Conservation (phyloP, 345 rosid genomes). For the Stellera chamaejasme region DNA sequence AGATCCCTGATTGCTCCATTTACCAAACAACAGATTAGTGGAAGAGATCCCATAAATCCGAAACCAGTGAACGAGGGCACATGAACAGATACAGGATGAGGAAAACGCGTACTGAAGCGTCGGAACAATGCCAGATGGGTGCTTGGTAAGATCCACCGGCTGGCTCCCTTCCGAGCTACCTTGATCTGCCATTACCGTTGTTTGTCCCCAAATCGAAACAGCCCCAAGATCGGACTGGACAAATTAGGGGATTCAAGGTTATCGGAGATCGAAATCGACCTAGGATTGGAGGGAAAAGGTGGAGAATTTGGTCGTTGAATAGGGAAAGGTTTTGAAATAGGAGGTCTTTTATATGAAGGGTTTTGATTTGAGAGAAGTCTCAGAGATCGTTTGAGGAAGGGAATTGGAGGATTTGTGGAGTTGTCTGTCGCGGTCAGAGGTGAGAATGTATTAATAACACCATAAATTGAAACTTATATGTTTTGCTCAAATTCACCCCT, state of each 20-base stretch:
- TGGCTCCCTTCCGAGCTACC: conserved; percentile 78
- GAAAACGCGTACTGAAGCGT: conserved; percentile 79
- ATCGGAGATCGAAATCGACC: not conserved
- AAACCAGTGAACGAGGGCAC: too few relatives aligned
- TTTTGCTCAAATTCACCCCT: too few relatives aligned
- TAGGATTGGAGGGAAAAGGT: not conserved
- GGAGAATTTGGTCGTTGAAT: not conserved
- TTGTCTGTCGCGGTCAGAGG: not conserved
- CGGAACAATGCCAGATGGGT: conserved; percentile 96
- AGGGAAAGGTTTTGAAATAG: conserved; percentile 15
- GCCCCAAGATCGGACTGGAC: too few relatives aligned
- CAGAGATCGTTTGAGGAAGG: not conserved
- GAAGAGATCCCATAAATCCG: too few relatives aligned
- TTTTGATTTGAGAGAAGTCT: conserved; percentile 4
- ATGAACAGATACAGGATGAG: not conserved
- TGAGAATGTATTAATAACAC: too few relatives aligned
- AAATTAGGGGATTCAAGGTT: conserved; percentile 9
- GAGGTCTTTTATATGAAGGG: conserved; percentile 16
- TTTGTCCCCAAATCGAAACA: conserved; percentile 4
- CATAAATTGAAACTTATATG: too few relatives aligned
- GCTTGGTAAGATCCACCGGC: conserved; percentile 86
- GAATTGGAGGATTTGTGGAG: conserved; percentile 6
- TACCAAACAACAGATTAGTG: too few relatives aligned
- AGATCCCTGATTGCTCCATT: too few relatives aligned
- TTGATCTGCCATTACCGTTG: conserved; percentile 68